Conservation (phyloP, 2,329 filamentous ascomycete genomes). For the Zelopaecilomyces penicillatus region DNA sequence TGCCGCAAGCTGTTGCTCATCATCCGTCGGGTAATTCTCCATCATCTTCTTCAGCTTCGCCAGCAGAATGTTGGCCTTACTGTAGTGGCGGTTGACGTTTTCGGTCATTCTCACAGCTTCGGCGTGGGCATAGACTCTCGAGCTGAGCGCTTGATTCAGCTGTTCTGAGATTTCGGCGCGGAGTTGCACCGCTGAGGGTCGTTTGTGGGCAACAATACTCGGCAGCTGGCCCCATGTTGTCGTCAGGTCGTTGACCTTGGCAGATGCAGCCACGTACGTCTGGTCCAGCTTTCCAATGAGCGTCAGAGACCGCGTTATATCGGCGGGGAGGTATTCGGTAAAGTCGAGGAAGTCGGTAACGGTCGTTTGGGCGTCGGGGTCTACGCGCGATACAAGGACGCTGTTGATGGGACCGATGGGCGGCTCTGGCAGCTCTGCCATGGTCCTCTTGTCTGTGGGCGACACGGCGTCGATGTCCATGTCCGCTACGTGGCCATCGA, state of each 20-base stretch:
- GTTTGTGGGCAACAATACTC: slow-evolving; percentile 35
- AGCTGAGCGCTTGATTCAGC: slow-evolving; percentile 44
- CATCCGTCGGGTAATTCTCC: slow-evolving; percentile 50
- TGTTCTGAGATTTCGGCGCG: slow-evolving; percentile 53
- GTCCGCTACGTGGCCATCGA: slow-evolving; percentile 4
- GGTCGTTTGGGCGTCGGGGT: slow-evolving; percentile 61
- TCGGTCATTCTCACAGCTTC: slow-evolving; percentile 57
- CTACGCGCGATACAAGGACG: slow-evolving; percentile 44
- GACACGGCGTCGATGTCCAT: slow-evolving; percentile 19
- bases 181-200: slow-evolving; percentile 41
- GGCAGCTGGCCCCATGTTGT: slow-evolving; percentile 49
- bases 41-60: slow-evolving; percentile 52
- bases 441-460: slow-evolving; percentile 18
- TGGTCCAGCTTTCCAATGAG: slow-evolving; percentile 57
- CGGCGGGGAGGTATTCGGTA: slow-evolving; percentile 60
- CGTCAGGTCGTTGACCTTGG: slow-evolving; percentile 47
- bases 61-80: slow-evolving; percentile 49
- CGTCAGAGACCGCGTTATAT: slow-evolving; percentile 57
- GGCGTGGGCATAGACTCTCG: slow-evolving; percentile 50
- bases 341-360: slow-evolving; percentile 63
- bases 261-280: slow-evolving; percentile 47
- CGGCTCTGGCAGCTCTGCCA: slow-evolving; percentile 18
- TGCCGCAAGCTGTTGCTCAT: slow-evolving; percentile 44
- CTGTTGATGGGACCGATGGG: slow-evolving; percentile 27
- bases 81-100: slow-evolving; percentile 54